Conservation (phyloP, 2,329 filamentous ascomycete genomes). For the Septoria linicola region DNA sequence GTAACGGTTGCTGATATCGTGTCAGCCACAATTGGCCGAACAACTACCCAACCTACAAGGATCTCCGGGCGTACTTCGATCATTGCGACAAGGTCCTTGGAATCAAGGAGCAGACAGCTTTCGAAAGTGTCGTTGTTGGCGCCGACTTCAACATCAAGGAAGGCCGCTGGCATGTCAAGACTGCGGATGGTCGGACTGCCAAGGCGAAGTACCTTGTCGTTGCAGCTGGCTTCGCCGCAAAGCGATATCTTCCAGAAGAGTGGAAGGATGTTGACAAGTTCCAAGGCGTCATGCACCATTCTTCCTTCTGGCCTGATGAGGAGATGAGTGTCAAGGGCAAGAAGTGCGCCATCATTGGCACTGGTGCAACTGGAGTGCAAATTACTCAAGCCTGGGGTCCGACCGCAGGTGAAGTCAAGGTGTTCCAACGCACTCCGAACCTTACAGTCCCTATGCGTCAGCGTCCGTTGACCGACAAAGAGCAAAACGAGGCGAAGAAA, state of each 20-base stretch:
- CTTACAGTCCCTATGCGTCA: constrained; percentile 46
- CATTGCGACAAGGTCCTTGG: constrained; percentile 57
- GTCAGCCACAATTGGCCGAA: constrained; percentile 20
- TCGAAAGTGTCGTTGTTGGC: constrained; percentile 55
- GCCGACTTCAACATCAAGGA: constrained; percentile 52
- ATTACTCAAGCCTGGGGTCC: constrained; percentile 26
- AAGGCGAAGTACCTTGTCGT: constrained; percentile 55
- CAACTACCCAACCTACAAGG: constrained; percentile 31
- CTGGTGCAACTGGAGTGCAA: constrained; percentile 47
- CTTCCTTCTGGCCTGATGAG: constrained; percentile 41
- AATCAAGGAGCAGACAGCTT: constrained; percentile 55
- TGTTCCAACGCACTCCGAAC: constrained; percentile 24
- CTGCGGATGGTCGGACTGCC: constrained; percentile 53
- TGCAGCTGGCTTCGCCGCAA: constrained; percentile 49
- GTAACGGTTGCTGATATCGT: constrained; percentile 8
- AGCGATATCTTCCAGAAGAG: constrained; percentile 41
- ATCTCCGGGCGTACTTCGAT: constrained; percentile 59
- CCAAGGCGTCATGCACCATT: constrained; percentile 43
- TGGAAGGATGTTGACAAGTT: constrained; percentile 40
- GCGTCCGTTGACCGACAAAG: constrained; percentile 49
- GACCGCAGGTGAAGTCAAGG: constrained; percentile 20
- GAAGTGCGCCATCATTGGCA: constrained; percentile 44
- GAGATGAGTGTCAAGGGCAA: constrained; percentile 31
- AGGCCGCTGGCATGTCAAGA: constrained; percentile 53
- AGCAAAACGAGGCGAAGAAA: constrained; percentile 50